Evolutionary conservation across 306 rosid species (phyloP).

Genomic region (Cicer bijugum): DNA sequence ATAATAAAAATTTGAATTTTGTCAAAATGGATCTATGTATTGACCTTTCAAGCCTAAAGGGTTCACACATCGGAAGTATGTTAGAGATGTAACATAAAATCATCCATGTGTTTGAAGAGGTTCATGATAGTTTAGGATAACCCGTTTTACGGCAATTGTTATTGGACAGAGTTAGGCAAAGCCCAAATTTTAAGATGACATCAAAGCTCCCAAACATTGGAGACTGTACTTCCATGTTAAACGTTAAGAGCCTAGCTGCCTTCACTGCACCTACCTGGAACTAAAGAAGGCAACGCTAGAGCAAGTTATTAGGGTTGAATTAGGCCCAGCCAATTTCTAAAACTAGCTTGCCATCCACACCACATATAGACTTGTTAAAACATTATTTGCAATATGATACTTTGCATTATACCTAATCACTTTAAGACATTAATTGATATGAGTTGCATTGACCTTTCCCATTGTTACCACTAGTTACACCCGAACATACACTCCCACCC

Average conservation of each 20-base stretch:
- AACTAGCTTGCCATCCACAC: not conserved
- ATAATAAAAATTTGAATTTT: not conserved
- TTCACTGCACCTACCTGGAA: not conserved
- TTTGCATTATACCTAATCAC: not conserved
- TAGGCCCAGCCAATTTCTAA: not conserved
- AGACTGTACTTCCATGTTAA: not conserved
- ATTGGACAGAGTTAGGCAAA: no score
- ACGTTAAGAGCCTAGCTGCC: not conserved
- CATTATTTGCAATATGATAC: not conserved
- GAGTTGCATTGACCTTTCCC: slow-evolving; percentile 9
- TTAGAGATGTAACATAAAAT: slow-evolving; percentile 10
- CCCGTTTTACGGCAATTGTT: no score
- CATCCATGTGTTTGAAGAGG: not conserved
- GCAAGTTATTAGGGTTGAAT: not conserved
- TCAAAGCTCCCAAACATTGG: not conserved
- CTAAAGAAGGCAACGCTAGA: not conserved
- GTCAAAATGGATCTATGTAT: not conserved
- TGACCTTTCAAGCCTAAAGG: slow-evolving; percentile 1
- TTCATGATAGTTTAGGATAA: no score
- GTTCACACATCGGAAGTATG: not conserved
- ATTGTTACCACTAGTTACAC: slow-evolving; percentile 22
- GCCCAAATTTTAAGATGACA: no score
- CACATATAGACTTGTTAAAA: not conserved
- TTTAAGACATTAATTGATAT: slow-evolving; percentile 26
- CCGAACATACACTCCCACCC: not conserved